A percentile compares a stretch with the other conserved stretches of the same genome.
Conservation (phyloP, 2,329 filamentous ascomycete genomes). For the Exophiala lecanii-corni region DNA sequence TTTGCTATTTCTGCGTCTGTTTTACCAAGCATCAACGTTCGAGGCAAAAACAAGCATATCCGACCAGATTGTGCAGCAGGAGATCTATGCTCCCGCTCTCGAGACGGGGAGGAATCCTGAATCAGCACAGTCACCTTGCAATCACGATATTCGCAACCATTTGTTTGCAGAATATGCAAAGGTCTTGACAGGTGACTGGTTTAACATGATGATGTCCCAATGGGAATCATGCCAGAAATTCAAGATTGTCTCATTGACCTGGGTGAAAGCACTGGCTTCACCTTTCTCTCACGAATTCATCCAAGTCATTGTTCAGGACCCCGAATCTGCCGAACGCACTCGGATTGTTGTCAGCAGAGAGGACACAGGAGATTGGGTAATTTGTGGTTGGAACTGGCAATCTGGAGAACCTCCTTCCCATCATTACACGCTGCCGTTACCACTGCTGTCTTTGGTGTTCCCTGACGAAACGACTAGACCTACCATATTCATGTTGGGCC, state of each 20-base stretch:
- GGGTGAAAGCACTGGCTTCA: conserved; percentile 24
- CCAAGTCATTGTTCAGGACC: conserved; percentile 22
- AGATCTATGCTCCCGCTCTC: background rate
- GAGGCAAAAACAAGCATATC: background rate
- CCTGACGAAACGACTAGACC: conserved; percentile 8
- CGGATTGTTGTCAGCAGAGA: conserved; percentile 19
- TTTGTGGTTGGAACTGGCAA: conserved; percentile 16
- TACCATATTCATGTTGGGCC: conserved; percentile 9
- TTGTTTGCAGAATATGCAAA: conserved; percentile 11
- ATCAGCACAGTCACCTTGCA: too few species aligned
- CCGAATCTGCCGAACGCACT: conserved; percentile 9
- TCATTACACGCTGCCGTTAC: conserved; percentile 20
- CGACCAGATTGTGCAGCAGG: background rate
- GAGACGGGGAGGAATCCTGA: background rate
- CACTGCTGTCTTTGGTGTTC: conserved; percentile 19
- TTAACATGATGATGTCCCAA: conserved; percentile 1
- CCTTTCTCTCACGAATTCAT: conserved; percentile 25
- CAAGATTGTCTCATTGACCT: conserved; percentile 20
- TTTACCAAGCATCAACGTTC: conserved; percentile 21
- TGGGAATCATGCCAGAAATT: conserved; percentile 4
- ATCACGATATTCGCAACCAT: too few species aligned
- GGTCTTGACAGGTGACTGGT: conserved; percentile 15
- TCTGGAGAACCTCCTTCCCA: conserved; percentile 17
- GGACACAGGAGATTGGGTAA: conserved; percentile 22
- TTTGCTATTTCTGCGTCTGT: conserved; percentile 19